Percentiles rank a stretch among this genome's conserved stretches.
Evolutionary conservation across 805 yeast genomes (phyloP).

Genomic region (Saturnispora ahearnii): DNA sequence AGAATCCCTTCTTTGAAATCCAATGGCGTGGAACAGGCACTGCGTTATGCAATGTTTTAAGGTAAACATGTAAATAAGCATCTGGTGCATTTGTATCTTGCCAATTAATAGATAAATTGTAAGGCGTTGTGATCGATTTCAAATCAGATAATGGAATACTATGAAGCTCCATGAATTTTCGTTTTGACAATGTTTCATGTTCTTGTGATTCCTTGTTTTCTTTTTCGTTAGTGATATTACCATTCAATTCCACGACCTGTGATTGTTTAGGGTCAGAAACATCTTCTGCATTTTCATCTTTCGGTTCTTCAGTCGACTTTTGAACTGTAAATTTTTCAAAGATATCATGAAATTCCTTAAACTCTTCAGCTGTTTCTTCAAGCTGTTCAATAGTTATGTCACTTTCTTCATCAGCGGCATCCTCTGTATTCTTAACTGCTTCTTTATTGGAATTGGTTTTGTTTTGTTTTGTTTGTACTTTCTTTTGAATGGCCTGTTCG

Average conservation of each 20-base stretch:
- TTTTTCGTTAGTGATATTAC: background rate
- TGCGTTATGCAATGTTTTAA: constrained; percentile 57
- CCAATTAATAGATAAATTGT: constrained; percentile 60
- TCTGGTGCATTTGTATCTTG: constrained; percentile 77
- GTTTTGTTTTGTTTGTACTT: background rate
- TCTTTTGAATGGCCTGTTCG: background rate
- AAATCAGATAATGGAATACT: constrained; percentile 60
- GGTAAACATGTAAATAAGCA: constrained; percentile 53
- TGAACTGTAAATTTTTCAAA: background rate
- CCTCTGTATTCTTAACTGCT: background rate
- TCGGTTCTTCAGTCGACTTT: background rate
- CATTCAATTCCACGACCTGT: background rate
- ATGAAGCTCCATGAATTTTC: constrained; percentile 41
- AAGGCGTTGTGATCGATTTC: constrained; percentile 60
- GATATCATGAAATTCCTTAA: background rate
- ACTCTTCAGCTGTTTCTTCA: background rate
- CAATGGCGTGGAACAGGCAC: constrained; percentile 82
- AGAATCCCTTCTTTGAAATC: constrained; percentile 68
- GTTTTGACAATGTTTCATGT: constrained; percentile 31
- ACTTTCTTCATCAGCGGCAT: background rate
- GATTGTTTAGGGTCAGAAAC: background rate
- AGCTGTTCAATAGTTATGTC: background rate
- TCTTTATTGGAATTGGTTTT: background rate
- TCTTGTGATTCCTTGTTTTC: constrained; percentile 11
- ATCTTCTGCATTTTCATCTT: background rate